Evolutionary conservation across 805 yeast species (phyloP).

Genomic region (Isabelozyma rhagii): DNA sequence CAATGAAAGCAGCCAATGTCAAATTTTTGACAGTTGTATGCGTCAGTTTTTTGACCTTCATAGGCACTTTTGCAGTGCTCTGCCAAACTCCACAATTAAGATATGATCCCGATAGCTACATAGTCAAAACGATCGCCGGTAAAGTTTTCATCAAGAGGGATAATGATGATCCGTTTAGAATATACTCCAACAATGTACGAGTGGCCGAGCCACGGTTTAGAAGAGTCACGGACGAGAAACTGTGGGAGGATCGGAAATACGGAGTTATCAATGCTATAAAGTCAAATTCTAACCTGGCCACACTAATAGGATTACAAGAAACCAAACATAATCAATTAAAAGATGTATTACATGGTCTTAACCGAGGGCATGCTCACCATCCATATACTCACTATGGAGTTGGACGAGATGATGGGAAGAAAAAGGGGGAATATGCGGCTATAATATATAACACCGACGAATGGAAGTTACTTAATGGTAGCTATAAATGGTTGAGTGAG

Average conservation of each 20-base stretch:
- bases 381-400: conserved; percentile 43
- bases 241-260: conserved; percentile 10
- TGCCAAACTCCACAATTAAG: not conserved
- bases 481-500: conserved; percentile 51
- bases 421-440: conserved; percentile 51
- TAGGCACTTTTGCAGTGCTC: not conserved
- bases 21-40: not conserved
- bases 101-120: not conserved
- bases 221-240: conserved; percentile 8
- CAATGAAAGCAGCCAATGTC: not conserved
- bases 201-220: not conserved
- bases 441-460: conserved; percentile 36
- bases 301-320: conserved; percentile 39
- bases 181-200: conserved; percentile 9
- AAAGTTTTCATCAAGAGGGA: not conserved
- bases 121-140: not conserved
- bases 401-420: conserved; percentile 53
- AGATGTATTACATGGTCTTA: conserved; percentile 33
- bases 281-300: conserved; percentile 4
- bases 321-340: conserved; percentile 43
- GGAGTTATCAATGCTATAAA: conserved; percentile 10
- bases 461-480: conserved; percentile 37
- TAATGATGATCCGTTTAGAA: conserved; percentile 7
- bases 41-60: not conserved
- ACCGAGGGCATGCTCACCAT: conserved; percentile 21